These are phyloP conservation scores for Thelonectria olida DNA, from an alignment of 2,329 filamentous ascomycete species.

Conservation along the genomic window DNA sequence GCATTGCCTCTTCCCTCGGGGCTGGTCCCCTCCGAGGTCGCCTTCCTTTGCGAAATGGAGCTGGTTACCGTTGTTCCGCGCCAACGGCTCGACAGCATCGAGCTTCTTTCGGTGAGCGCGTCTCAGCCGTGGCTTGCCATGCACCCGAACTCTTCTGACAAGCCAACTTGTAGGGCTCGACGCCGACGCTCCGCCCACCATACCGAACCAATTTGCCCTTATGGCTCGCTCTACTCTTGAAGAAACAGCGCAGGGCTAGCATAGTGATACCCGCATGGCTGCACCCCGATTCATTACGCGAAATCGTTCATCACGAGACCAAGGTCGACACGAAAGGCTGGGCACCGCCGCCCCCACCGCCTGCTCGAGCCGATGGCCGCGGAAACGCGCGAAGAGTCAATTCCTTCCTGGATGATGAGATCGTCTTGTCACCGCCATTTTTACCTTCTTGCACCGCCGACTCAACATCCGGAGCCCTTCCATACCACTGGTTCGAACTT, in stretches of 20 bases:
- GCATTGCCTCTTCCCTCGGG: conserved; percentile 60
- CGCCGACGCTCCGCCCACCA: conserved; percentile 80
- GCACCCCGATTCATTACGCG: conserved; percentile 75
- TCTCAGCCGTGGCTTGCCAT: conserved; percentile 19
- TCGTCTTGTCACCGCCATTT: conserved; percentile 75
- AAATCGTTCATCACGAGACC: conserved; percentile 85
- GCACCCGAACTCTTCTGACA: conserved; percentile 30
- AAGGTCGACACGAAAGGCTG: conserved; percentile 76
- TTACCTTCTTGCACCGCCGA: conserved; percentile 77
- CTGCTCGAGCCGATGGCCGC: conserved; percentile 58
- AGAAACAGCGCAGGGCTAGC: conserved; percentile 92
- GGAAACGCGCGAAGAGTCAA: conserved; percentile 52
- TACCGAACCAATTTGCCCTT: conserved; percentile 83
- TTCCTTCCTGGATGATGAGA: conserved; percentile 38
- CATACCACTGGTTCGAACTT: conserved; percentile 96
- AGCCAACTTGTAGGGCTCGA: conserved; percentile 70
- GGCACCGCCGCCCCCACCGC: conserved; percentile 77
- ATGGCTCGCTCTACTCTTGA: conserved; percentile 94
- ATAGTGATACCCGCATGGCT: conserved; percentile 94
- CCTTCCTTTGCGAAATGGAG: conserved; percentile 98
- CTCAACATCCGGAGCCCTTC: conserved; percentile 75
- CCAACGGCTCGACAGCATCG: conserved; percentile 85
- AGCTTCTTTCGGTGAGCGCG: conserved; percentile 81
- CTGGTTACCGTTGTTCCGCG: conserved; percentile 91
- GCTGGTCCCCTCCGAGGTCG: conserved; percentile 86